Base-by-base conservation (phyloP, 176 grass and related monocot species). In the Zizania latifolia region DNA sequence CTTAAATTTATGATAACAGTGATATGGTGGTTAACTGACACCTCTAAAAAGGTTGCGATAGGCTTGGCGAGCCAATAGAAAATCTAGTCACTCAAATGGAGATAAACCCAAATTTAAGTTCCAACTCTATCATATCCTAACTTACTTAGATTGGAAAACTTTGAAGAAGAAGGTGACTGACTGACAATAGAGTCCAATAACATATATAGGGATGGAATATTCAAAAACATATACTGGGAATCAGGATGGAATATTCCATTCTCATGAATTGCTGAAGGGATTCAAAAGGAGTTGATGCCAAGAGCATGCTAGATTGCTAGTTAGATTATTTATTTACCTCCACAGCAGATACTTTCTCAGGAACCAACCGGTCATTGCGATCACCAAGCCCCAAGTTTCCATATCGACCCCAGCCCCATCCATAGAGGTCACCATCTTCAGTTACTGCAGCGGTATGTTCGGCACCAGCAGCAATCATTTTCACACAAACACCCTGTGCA, bases 391-490 rank as follows among this genome's bases (percentile, higher is more conserved):
- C 95, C 60, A 99, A 86, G 86, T 99, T 99, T 60, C 95, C 95
- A 61, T 99, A 99, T 79, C 89, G 87, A 62, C 95, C 95, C 95
- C 95, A 99, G 38, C 95, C 95, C 95, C 95, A 99, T 82, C 95
- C 95, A 43, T 94, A 99, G 21, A 94, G 85, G n/a, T 94, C 82
- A 31, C 95, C 95, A 66, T 99, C 89, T 92, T 99, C 91, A 65
- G 95, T 94, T 79, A 99, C 84, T 81, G 91, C 91, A 77, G 91
- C 91, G 0, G 95, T 99, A 83, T 99, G 95, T 83, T 99, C 95
- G 2, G 95, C 95, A 69, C 95, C 95, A 36, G 95, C 95, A 79
- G 95, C 95, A 55, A 99, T 88, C 91, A 92, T 99, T 88, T 99
- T 99, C 41, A 99, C 91, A 78, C 59, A 59, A 84, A 94, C 81